Conservation (phyloP, 1,139 yeast genomes). For the Nakaseomyces sp. region DNA sequence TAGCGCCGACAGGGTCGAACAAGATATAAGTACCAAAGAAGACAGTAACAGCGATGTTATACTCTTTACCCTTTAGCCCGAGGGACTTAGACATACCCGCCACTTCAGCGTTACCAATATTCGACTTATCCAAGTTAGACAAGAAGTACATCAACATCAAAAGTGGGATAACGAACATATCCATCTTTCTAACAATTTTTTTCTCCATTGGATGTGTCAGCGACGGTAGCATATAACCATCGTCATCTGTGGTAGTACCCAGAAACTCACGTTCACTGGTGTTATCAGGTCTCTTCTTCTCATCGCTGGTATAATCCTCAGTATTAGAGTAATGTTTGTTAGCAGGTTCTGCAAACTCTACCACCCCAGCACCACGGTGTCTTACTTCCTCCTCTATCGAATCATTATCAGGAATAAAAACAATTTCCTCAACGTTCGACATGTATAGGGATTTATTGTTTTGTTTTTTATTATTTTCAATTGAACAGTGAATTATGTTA, state of each 20-base stretch:
- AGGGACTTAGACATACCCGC: conserved; percentile 48
- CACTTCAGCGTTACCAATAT: conserved; percentile 52
- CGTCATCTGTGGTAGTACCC: conserved; percentile 24
- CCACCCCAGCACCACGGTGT: conserved; percentile 1
- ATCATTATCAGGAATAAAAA: neutral
- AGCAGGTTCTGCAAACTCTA: conserved; percentile 4
- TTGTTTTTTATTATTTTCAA: too few species aligned
- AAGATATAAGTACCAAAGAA: conserved; percentile 49
- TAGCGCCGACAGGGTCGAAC: conserved; percentile 48
- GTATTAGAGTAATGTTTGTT: neutral
- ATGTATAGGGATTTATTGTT: too few species aligned
- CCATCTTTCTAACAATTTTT: conserved; percentile 41
- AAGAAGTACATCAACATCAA: conserved; percentile 45
- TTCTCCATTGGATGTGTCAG: conserved; percentile 32
- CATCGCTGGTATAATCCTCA: conserved; percentile 1
- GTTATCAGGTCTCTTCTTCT: conserved; percentile 10
- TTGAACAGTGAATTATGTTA: too few species aligned
- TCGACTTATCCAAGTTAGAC: conserved; percentile 50
- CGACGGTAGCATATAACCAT: conserved; percentile 19
- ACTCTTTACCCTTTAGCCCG: conserved; percentile 40
- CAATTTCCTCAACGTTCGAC: conserved; percentile 1
- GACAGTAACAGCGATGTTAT: conserved; percentile 45
- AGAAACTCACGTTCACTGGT: conserved; percentile 18
- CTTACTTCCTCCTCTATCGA: neutral
- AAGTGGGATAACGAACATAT: conserved; percentile 45